Percentiles rank a stretch among this genome's conserved stretches.
These are phyloP conservation scores for Clathrospora elynae DNA, from an alignment of 2,329 filamentous ascomycete species.

Conservation along the genomic window DNA sequence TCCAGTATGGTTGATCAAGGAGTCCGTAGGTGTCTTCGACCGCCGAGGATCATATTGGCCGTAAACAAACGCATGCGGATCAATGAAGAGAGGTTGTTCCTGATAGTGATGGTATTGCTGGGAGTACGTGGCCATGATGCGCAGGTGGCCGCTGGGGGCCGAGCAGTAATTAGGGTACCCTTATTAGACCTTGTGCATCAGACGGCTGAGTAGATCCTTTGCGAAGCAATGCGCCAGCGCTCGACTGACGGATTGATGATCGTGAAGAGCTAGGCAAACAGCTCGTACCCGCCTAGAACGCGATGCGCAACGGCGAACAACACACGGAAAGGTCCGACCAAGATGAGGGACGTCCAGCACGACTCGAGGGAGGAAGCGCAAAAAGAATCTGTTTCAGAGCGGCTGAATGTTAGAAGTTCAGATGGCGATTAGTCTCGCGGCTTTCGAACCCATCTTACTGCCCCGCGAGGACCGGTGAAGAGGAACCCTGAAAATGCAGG, in stretches of 20 bases:
- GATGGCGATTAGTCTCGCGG: slow-evolving; percentile 29
- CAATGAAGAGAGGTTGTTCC: slow-evolving; percentile 28
- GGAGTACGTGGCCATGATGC: slow-evolving; percentile 40
- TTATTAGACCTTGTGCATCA: slow-evolving; percentile 32
- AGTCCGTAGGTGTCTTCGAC: slow-evolving; percentile 44
- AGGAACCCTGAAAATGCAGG: slow-evolving; percentile 31
- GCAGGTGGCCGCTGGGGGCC: slow-evolving; percentile 27
- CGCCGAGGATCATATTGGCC: slow-evolving; percentile 32
- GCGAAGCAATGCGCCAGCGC: slow-evolving; percentile 27
- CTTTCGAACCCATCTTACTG: slow-evolving; percentile 36
- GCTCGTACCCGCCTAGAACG: slow-evolving; percentile 27
- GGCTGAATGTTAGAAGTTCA: slow-evolving; percentile 36
- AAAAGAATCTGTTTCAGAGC: slow-evolving; percentile 37
- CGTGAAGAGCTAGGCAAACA: slow-evolving; percentile 25
- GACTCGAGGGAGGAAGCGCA: slow-evolving; percentile 39
- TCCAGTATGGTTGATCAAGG: slow-evolving; percentile 42
- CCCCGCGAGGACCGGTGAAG: slow-evolving; percentile 48
- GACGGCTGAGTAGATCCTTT: slow-evolving; percentile 37
- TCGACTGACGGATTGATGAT: slow-evolving; percentile 31
- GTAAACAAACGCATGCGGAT: slow-evolving; percentile 28
- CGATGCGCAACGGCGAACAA: slow-evolving; percentile 29
- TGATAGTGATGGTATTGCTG: slow-evolving; percentile 27
- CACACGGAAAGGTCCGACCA: slow-evolving; percentile 29
- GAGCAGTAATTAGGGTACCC: slow-evolving; percentile 25
- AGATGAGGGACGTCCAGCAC: slow-evolving; percentile 29